Percentiles rank a stretch among this genome's conserved stretches.
phyloP scores from a whole-genome alignment of 345 rosid genomes.

The Eucalyptus caleyi region DNA sequence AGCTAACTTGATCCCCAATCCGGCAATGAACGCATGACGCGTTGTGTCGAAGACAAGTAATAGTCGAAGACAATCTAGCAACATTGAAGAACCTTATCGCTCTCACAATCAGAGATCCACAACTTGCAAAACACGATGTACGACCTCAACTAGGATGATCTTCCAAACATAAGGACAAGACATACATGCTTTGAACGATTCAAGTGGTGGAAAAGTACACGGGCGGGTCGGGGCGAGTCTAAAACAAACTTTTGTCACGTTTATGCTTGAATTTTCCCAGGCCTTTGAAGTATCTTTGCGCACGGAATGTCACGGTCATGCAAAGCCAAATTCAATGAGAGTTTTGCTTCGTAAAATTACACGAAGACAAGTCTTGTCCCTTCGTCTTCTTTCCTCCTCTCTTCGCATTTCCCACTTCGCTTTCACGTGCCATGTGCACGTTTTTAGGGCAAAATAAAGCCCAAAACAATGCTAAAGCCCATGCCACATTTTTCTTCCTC shows the following conservation, averaged over 20 bases:
- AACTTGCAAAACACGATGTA: neutral
- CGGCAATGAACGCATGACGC: neutral
- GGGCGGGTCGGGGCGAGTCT: neutral
- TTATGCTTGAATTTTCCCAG: neutral
- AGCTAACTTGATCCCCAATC: neutral
- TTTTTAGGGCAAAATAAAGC: neutral
- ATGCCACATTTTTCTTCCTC: neutral
- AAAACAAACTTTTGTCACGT: neutral
- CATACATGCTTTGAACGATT: neutral
- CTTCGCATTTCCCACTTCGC: neutral
- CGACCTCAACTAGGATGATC: neutral
- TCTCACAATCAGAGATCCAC: neutral
- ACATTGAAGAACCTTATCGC: neutral
- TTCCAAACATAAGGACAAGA: neutral
- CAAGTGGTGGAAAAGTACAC: neutral
- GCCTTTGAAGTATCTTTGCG: neutral
- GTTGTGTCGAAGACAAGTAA: neutral
- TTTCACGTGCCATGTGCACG: neutral
- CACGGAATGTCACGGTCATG: neutral
- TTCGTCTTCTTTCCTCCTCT: neutral
- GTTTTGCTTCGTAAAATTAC: neutral
- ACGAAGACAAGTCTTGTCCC: neutral
- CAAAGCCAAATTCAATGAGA: neutral
- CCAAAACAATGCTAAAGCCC: neutral
- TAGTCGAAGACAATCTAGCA: neutral